Percentiles rank a stretch among this genome's conserved stretches.
Evolutionary conservation across 768 basidiomycete species (phyloP).

Genomic region (Suillus occidentalis): DNA sequence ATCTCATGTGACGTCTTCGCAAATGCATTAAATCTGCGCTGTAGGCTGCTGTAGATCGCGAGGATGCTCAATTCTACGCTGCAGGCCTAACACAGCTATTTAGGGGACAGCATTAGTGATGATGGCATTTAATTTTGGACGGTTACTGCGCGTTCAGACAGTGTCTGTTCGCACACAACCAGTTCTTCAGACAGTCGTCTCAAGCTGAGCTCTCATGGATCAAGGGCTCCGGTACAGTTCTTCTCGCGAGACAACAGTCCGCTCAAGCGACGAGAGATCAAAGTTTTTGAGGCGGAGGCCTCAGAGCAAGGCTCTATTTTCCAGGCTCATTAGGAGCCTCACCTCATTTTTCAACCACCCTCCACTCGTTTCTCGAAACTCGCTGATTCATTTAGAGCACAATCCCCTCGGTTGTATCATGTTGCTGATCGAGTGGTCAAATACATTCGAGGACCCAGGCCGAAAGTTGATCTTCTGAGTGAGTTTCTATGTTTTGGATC

Average conservation of each 20-base stretch:
- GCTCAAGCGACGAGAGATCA: constrained; percentile 7
- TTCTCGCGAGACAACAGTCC: constrained; percentile 16
- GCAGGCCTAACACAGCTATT: not conserved
- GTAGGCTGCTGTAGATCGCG: not conserved
- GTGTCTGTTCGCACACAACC: constrained; percentile 3
- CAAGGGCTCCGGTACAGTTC: constrained; percentile 6
- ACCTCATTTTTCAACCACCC: not conserved
- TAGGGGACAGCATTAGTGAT: not conserved
- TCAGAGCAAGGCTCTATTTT: not conserved
- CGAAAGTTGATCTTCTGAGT: constrained; percentile 53
- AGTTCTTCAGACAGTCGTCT: not conserved
- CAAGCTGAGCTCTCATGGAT: constrained; percentile 1
- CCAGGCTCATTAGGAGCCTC: not conserved
- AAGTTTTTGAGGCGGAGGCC: not conserved
- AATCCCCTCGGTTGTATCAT: constrained; percentile 20
- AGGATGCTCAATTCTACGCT: not conserved
- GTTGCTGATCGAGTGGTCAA: constrained; percentile 10
- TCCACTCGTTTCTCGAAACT: constrained; percentile 9
- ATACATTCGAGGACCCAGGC: constrained; percentile 62
- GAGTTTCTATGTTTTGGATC: constrained; percentile 4
- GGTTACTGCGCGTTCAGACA: not conserved
- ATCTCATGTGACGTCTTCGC: not conserved
- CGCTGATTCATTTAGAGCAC: not conserved
- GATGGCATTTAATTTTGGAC: not conserved
- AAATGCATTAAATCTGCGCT: not conserved